A percentile compares a stretch with the other conserved stretches of the same genome.
Conservation (phyloP, 192 early-diverging fungal species). For the Backusella circina region DNA sequence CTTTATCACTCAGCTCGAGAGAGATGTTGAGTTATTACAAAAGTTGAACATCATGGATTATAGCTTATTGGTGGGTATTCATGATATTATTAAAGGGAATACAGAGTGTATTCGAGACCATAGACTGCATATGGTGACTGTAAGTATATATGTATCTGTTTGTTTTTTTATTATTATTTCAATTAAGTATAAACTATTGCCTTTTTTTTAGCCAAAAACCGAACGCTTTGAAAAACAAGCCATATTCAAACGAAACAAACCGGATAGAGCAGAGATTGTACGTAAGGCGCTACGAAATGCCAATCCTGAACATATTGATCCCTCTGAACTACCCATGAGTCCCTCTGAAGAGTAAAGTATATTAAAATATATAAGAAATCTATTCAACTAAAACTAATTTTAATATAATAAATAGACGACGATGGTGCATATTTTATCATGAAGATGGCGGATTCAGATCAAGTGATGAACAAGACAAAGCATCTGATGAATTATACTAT, state of each 20-base stretch:
- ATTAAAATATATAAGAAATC: not conserved
- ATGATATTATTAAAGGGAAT: slow-evolving; percentile 86
- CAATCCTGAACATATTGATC: slow-evolving; percentile 57
- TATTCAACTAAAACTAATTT: too few relatives aligned
- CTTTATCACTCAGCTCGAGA: slow-evolving; percentile 84
- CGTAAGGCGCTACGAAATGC: slow-evolving; percentile 52
- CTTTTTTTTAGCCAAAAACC: not conserved
- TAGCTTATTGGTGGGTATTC: slow-evolving; percentile 90
- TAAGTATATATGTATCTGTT: slow-evolving; percentile 16
- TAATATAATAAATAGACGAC: slow-evolving; percentile 6
- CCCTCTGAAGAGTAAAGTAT: slow-evolving; percentile 32
- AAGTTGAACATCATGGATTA: slow-evolving; percentile 81
- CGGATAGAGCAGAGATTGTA: slow-evolving; percentile 51
- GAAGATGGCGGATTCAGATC: slow-evolving; percentile 15
- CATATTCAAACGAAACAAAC: slow-evolving; percentile 39
- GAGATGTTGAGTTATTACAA: slow-evolving; percentile 70
- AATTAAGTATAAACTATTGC: too few relatives aligned
- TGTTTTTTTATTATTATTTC: slow-evolving; percentile 22
- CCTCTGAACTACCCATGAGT: slow-evolving; percentile 55
- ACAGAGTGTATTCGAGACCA: slow-evolving; percentile 76
- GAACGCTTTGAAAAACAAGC: slow-evolving; percentile 25
- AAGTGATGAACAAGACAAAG: slow-evolving; percentile 6
- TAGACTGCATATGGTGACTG: slow-evolving; percentile 11
- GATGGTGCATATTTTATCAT: slow-evolving; percentile 11
- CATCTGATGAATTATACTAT: slow-evolving; percentile 59